A percentile compares a stretch with the other conserved stretches of the same genome.
These are phyloP conservation scores for Cladosporium sp. DNA, from an alignment of 2,329 filamentous ascomycete species.

Conservation along the genomic window DNA sequence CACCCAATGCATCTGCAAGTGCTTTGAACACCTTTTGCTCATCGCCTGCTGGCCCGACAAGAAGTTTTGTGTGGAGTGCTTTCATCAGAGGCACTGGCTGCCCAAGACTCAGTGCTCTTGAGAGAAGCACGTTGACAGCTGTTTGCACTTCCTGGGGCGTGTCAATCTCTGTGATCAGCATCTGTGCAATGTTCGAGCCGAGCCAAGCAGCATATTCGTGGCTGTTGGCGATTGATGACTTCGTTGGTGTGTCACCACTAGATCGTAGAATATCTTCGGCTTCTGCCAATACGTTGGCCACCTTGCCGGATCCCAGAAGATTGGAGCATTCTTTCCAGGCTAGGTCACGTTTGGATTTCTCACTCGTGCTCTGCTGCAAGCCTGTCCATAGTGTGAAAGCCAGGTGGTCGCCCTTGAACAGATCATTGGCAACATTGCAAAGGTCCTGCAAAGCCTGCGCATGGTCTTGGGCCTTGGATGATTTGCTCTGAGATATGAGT, in stretches of 20 bases:
- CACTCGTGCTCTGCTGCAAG: constrained; percentile 44
- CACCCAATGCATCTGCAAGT: neutral
- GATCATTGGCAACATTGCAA: constrained; percentile 44
- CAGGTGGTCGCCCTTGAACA: constrained; percentile 50
- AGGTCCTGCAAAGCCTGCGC: constrained; percentile 38
- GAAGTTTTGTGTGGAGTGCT: constrained; percentile 17
- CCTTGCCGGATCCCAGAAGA: constrained; percentile 61
- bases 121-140: constrained; percentile 40
- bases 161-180: constrained; percentile 62
- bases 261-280: constrained; percentile 55
- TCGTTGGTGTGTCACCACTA: constrained; percentile 48
- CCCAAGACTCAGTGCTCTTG: constrained; percentile 68
- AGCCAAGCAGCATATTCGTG: constrained; percentile 71
- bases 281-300: constrained; percentile 61
- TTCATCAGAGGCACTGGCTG: constrained; percentile 51
- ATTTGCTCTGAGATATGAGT: neutral
- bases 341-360: constrained; percentile 50
- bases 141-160: neutral
- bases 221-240: constrained; percentile 67
- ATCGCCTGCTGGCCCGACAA: neutral
- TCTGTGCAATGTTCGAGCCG: constrained; percentile 60
- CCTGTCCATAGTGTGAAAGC: constrained; percentile 49
- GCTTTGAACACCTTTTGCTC: neutral
- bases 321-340: constrained; percentile 66
- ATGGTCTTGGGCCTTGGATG: neutral